A percentile compares a stretch with the other conserved stretches of the same genome.
These are phyloP conservation scores for Phytophthora palmivora DNA, from an alignment of 352 stramenopile genomes.

Conservation along the genomic window DNA sequence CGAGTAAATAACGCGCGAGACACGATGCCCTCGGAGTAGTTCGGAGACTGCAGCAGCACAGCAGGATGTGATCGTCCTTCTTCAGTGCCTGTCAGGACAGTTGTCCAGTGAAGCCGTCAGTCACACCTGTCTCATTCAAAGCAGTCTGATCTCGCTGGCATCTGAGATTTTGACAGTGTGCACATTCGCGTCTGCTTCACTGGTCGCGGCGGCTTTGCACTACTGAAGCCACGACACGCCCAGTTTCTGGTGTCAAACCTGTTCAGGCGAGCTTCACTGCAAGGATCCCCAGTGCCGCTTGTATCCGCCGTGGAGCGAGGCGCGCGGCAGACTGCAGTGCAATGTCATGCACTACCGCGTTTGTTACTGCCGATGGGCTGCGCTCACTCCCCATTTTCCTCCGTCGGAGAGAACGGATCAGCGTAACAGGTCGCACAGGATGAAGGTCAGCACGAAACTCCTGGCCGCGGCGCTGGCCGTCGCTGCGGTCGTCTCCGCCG, in stretches of 20 bases:
- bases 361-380: slow-evolving; percentile 1
- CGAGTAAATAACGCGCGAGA: too few relatives aligned
- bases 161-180: slow-evolving; percentile 3
- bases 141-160: slow-evolving; percentile 5
- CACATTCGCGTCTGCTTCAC: slow-evolving; percentile 17
- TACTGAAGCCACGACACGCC: slow-evolving; percentile 10
- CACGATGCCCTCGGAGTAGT: too few relatives aligned
- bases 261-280: slow-evolving; percentile 9
- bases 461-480: too few relatives aligned
- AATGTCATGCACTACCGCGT: not conserved
- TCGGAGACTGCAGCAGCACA: too few relatives aligned
- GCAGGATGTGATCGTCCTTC: too few relatives aligned
- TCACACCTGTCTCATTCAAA: slow-evolving; percentile 21
- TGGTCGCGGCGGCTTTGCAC: slow-evolving; percentile 19
- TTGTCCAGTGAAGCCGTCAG: slow-evolving; percentile 19
- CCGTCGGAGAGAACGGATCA: slow-evolving; percentile 18
- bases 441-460: slow-evolving; percentile 28
- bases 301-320: slow-evolving; percentile 27
- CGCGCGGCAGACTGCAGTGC: too few relatives aligned
- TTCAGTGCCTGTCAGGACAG: slow-evolving; percentile 16
- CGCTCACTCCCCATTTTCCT: slow-evolving; percentile 24
- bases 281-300: slow-evolving; percentile 20
- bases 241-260: slow-evolving; percentile 14
- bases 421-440: slow-evolving; percentile 9
- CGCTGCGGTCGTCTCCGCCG: too few relatives aligned